Evolutionary conservation across 2,329 filamentous ascomycete species (phyloP).

Genomic region (Esteya vermicola): DNA sequence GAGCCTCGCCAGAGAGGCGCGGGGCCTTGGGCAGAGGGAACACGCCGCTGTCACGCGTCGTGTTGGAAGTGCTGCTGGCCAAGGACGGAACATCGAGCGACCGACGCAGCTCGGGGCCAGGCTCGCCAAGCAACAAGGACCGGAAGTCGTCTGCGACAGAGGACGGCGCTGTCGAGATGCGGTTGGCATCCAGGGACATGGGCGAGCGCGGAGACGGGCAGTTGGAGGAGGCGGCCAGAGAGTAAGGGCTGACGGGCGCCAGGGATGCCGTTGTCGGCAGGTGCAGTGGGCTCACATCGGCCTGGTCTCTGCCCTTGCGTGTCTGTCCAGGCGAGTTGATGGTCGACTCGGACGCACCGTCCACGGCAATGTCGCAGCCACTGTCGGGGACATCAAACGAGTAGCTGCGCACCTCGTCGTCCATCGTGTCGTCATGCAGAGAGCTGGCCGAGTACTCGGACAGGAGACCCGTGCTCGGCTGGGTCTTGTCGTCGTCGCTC

Average conservation of each 20-base stretch:
- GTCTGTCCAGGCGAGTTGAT: slow-evolving; percentile 30
- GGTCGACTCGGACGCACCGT: slow-evolving; percentile 24
- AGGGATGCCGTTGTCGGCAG: slow-evolving; percentile 24
- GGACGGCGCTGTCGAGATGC: slow-evolving; percentile 62
- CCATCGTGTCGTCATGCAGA: slow-evolving; percentile 37
- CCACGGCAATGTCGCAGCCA: slow-evolving; percentile 9
- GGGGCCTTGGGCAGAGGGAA: slow-evolving; percentile 26
- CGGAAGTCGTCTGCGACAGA: slow-evolving; percentile 58
- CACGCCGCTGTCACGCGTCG: slow-evolving; percentile 52
- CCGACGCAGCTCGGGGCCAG: slow-evolving; percentile 55
- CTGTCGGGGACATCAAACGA: slow-evolving; percentile 12
- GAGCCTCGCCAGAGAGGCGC: slow-evolving; percentile 17
- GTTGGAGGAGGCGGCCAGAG: slow-evolving; percentile 44
- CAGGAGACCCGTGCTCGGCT: slow-evolving; percentile 24
- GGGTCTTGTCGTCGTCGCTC: slow-evolving; percentile 25
- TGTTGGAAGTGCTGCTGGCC: slow-evolving; percentile 65
- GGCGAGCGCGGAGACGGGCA: slow-evolving; percentile 56
- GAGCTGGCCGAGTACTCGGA: slow-evolving; percentile 35
- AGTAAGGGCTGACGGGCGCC: slow-evolving; percentile 48
- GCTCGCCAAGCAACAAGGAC: slow-evolving; percentile 59
- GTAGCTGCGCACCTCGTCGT: slow-evolving; percentile 24
- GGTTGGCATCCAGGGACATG: slow-evolving; percentile 55
- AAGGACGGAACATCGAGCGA: slow-evolving; percentile 59
- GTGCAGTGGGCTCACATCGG: slow-evolving; percentile 32
- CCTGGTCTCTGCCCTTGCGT: slow-evolving; percentile 27